Evolutionary conservation across 1,284 basidiomycete species (phyloP), one percentile per base, ranked within the genome.

Genomic region (Polyporus tsugae): DNA sequence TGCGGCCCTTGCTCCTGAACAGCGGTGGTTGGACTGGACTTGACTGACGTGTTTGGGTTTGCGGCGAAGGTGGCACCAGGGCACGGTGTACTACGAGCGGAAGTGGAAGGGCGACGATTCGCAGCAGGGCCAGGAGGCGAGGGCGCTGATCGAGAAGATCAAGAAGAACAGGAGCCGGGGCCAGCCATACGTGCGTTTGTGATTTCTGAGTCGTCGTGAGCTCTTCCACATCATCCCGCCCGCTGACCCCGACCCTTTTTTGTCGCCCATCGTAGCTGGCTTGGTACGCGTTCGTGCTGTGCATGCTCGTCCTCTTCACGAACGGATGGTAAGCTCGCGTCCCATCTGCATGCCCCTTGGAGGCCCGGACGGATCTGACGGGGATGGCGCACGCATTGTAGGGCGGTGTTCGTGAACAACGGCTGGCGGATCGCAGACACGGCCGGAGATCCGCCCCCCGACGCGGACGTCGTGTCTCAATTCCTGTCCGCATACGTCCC

Each of bases 401-500:
- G 75, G 75, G 64, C 75, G 11, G 77, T 79, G 1, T 79, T 79
- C 65, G 65, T 79, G 17, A 74, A 76, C 57, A 74, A 71, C 49
- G 70, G 72, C 4, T 79, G 78, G 78, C 55, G 63, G 29, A 77
- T 79, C 22, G 67, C 68, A 15, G 63, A 73, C 7, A 60, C 70
- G 19, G 42, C 52, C 5, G 66, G 35, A 7, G n/a, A 42, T 2
- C 15, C 33, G 9, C 25, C 42, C 25, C 36, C 25, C 49, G 22
- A 53, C 13, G 2, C 70, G 4, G 49, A 73, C 55, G 72, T 75
- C 0, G 72, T 78, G 6, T 73, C 75, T 0, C 70, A 70, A 15
- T 79, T 79, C 63, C 72, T 79, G 0, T 74, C 77, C 3, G 75
- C 78, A 1, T 79, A 79, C 61, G 65, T 78, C 6, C 78, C 78